Evolutionary conservation across 2,329 filamentous ascomycete species (phyloP).

Genomic region (Sodiomyces alkalinus): DNA sequence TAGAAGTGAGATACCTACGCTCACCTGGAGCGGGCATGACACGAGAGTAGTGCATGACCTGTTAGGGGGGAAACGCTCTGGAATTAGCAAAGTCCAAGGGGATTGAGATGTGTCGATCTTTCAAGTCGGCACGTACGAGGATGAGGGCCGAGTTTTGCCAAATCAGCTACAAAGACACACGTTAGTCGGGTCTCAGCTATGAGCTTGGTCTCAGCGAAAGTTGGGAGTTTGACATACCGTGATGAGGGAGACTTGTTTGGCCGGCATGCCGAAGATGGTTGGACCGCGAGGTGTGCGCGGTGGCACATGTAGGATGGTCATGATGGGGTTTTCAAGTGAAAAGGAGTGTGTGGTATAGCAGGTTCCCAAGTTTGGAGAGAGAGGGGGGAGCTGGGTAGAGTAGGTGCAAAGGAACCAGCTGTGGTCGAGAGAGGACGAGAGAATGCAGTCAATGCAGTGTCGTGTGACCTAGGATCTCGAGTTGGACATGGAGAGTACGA

Average conservation of each 20-base stretch:
- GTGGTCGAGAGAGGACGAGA: too few species aligned
- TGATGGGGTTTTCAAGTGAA: too few species aligned
- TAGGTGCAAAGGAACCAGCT: too few species aligned
- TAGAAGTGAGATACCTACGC: slow-evolving; percentile 84
- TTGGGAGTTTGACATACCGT: slow-evolving; percentile 9
- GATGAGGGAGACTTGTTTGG: slow-evolving; percentile 51
- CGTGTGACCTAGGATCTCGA: too few species aligned
- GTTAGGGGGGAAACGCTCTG: slow-evolving; percentile 6
- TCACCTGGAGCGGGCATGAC: slow-evolving; percentile 77
- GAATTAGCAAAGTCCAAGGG: not conserved
- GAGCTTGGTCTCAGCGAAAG: too few species aligned
- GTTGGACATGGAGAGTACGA: too few species aligned
- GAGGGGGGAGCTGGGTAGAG: too few species aligned
- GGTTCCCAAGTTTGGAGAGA: too few species aligned
- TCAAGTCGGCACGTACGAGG: slow-evolving; percentile 37
- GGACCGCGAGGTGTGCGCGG: slow-evolving; percentile 23
- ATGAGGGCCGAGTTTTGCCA: slow-evolving; percentile 65
- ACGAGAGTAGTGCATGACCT: slow-evolving; percentile 90
- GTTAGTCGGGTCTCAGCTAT: slow-evolving; percentile 6
- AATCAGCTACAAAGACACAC: slow-evolving; percentile 41
- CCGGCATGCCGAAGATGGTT: slow-evolving; percentile 41
- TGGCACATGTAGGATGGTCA: slow-evolving; percentile 25
- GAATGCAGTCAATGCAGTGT: too few species aligned
- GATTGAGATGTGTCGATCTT: too few species aligned
- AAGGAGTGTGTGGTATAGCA: too few species aligned